Evolutionary conservation across 257 asterid species (phyloP).

Genomic region (Pogostemon cablin): DNA sequence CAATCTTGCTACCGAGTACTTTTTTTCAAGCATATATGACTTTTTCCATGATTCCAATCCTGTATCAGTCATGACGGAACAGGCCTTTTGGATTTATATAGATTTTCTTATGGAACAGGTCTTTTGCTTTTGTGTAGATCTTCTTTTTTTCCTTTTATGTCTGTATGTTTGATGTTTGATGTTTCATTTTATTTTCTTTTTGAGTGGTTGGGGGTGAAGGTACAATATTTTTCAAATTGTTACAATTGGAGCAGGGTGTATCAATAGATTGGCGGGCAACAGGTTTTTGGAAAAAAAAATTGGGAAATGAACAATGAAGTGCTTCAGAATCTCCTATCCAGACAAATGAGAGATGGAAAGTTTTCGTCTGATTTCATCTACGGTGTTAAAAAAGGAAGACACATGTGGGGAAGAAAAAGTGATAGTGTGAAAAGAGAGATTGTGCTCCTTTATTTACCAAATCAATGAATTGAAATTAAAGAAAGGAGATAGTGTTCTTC

Average conservation of each 20-base stretch:
- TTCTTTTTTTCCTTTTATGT: not conserved
- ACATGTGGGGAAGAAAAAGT: slow-evolving; percentile 16
- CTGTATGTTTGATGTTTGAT: not conserved
- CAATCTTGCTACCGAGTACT: not conserved
- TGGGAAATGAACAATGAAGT: slow-evolving; percentile 12
- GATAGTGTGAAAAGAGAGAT: slow-evolving; percentile 24
- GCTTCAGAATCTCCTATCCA: slow-evolving; percentile 8
- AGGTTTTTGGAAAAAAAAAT: slow-evolving; percentile 18
- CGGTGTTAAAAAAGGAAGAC: slow-evolving; percentile 21
- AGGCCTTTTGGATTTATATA: slow-evolving; percentile 7
- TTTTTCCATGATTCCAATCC: not conserved
- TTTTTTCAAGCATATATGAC: slow-evolving; percentile 11
- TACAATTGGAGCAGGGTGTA: slow-evolving; percentile 25
- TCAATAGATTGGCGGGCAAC: slow-evolving; percentile 5
- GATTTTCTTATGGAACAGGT: not conserved
- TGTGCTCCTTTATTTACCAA: slow-evolving; percentile 31
- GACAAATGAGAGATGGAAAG: slow-evolving; percentile 5
- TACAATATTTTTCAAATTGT: slow-evolving; percentile 22
- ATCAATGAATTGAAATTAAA: slow-evolving; percentile 20
- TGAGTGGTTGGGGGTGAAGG: not conserved
- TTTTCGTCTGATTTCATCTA: slow-evolving; percentile 29
- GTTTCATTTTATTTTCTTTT: not conserved
- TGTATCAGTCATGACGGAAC: slow-evolving; percentile 14
- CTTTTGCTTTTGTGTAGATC: not conserved
- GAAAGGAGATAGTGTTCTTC: slow-evolving; percentile 2